Conservation (phyloP, 2,329 filamentous ascomycete species). For the Lasiodiplodia sp. region DNA sequence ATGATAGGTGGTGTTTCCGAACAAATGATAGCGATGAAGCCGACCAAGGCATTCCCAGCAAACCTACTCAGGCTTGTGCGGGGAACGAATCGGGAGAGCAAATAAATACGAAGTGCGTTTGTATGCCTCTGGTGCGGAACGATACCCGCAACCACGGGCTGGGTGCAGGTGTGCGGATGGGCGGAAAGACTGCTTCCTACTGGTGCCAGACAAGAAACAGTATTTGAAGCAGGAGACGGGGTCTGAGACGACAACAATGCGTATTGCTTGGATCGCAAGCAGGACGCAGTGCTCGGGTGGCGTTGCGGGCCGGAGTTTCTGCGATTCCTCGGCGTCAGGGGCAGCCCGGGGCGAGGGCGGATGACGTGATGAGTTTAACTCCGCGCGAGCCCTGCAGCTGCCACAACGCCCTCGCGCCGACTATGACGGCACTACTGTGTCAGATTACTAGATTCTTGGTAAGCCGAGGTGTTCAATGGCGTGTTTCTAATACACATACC, state of each 20-base stretch:
- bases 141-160: background rate
- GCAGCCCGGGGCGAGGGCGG: background rate
- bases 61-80: too few species aligned
- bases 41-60: too few species aligned
- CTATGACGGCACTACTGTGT: background rate
- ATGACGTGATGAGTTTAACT: background rate
- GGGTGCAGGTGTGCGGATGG: background rate
- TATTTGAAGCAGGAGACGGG: background rate
- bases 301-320: slow-evolving; percentile 38
- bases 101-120: too few species aligned
- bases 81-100: too few species aligned
- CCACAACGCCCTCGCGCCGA: background rate
- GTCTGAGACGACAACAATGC: background rate
- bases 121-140: too few species aligned
- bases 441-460: background rate
- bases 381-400: background rate
- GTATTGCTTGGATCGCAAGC: background rate
- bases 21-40: too few species aligned
- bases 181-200: background rate
- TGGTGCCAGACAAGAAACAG: background rate
- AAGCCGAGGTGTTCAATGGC: background rate
- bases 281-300: background rate
- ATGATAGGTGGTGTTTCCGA: too few species aligned
- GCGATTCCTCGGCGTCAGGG: slow-evolving; percentile 34
- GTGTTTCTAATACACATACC: background rate